Evolutionary conservation across 2,329 filamentous ascomycete species (phyloP).

Genomic region (Tothia fuscella): DNA sequence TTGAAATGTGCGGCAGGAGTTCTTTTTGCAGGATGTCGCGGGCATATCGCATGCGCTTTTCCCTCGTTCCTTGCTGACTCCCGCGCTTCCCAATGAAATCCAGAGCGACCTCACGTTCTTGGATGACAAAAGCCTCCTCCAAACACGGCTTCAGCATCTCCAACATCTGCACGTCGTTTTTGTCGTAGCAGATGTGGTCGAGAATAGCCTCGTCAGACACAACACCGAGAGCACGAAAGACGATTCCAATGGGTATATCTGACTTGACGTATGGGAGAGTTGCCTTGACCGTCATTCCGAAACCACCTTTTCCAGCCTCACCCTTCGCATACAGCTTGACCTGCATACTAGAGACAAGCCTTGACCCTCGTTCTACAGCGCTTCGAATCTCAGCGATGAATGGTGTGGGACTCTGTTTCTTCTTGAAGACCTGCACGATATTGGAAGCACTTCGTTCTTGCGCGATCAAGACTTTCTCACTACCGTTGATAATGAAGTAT

Average conservation of each 20-base stretch:
- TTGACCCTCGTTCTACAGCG: slow-evolving; percentile 88
- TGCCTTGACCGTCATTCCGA: slow-evolving; percentile 79
- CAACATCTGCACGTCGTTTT: slow-evolving; percentile 90
- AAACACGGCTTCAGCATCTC: slow-evolving; percentile 97
- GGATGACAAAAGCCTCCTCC: slow-evolving; percentile 91
- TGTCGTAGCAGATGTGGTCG: slow-evolving; percentile 94
- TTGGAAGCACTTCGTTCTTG: slow-evolving; percentile 97
- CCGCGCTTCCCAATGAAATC: slow-evolving; percentile 95
- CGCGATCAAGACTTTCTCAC: slow-evolving; percentile 95
- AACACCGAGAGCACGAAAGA: slow-evolving; percentile 89
- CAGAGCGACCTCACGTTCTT: slow-evolving; percentile 85
- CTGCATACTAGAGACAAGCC: slow-evolving; percentile 83
- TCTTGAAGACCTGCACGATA: slow-evolving; percentile 98
- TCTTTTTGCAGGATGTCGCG: slow-evolving; percentile 95
- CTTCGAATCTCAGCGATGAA: slow-evolving; percentile 94
- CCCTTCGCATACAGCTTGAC: slow-evolving; percentile 85
- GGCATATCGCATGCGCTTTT: slow-evolving; percentile 84
- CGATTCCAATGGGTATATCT: slow-evolving; percentile 86
- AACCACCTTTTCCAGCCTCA: slow-evolving; percentile 63
- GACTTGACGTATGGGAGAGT: slow-evolving; percentile 89
- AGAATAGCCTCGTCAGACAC: slow-evolving; percentile 97
- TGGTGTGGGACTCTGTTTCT: slow-evolving; percentile 86
- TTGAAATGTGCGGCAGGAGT: slow-evolving; percentile 89
- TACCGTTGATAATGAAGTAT: slow-evolving; percentile 98
- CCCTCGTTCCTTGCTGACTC: slow-evolving; percentile 60